A percentile compares a stretch with the other conserved stretches of the same genome.
Evolutionary conservation across 2,329 filamentous ascomycete species (phyloP).

Genomic region (Pseudogymnoascus sp.): DNA sequence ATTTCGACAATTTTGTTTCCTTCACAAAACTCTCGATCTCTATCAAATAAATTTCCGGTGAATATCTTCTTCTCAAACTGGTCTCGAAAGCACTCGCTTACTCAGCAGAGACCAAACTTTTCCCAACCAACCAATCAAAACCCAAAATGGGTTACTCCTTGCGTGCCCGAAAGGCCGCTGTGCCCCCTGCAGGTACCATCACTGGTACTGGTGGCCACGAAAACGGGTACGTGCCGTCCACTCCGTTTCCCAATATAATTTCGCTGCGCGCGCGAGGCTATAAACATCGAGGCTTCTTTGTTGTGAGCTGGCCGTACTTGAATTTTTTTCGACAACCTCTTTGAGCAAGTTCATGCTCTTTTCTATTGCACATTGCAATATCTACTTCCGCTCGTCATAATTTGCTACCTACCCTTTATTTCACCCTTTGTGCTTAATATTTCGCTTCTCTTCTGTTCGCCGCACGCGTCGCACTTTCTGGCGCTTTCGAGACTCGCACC

Average conservation of each 20-base stretch:
- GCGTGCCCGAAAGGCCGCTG: not conserved
- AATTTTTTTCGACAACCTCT: slow-evolving; percentile 4
- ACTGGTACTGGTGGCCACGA: not conserved
- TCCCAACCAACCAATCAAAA: not conserved
- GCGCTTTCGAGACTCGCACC: not conserved
- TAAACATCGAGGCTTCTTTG: slow-evolving; percentile 9
- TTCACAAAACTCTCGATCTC: not conserved
- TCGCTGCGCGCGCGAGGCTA: slow-evolving; percentile 4
- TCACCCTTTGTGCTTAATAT: not conserved
- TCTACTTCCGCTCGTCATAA: not conserved
- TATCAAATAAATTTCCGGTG: not conserved
- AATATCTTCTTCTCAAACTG: not conserved
- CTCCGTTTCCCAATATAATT: not conserved
- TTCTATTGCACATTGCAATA: not conserved
- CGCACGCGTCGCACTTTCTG: slow-evolving; percentile 5
- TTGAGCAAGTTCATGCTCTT: not conserved
- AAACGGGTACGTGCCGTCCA: slow-evolving; percentile 1
- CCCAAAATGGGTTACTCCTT: not conserved
- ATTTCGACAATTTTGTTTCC: not conserved
- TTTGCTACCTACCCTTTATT: not conserved
- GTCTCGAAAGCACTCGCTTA: not conserved
- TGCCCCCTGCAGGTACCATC: not conserved
- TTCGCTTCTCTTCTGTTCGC: not conserved
- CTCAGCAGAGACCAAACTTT: not conserved
- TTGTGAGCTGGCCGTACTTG: not conserved